A percentile compares a stretch with the other conserved stretches of the same genome.
Conservation (phyloP, 2,329 filamentous ascomycete species). For the Fusarium buxicola region DNA sequence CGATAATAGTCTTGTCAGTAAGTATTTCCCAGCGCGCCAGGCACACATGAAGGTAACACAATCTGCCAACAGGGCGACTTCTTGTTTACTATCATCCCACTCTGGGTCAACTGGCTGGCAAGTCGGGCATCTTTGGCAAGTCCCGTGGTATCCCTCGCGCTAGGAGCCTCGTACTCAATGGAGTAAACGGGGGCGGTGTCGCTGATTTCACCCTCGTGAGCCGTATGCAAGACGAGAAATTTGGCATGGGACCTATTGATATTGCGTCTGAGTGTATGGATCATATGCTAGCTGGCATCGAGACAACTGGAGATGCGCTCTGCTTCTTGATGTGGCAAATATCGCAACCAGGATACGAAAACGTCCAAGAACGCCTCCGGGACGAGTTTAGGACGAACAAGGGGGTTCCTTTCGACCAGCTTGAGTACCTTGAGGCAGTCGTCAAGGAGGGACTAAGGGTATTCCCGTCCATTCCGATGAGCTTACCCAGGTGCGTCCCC, state of each 20-base stretch:
- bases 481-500: constrained; percentile 24
- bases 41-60: not conserved
- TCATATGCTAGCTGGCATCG: constrained; percentile 35
- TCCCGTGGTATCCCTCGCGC: constrained; percentile 16
- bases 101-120: constrained; percentile 3
- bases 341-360: constrained; percentile 25
- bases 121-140: constrained; percentile 26
- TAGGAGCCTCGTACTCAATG: constrained; percentile 17
- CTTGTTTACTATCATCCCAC: constrained; percentile 21
- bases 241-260: constrained; percentile 7
- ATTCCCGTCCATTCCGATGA: constrained; percentile 30
- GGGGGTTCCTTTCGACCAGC: constrained; percentile 4
- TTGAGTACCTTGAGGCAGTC: constrained; percentile 29
- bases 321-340: constrained; percentile 39
- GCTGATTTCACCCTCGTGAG: constrained; percentile 31
- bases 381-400: constrained; percentile 11
- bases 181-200: not conserved
- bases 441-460: constrained; percentile 30
- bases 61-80: constrained; percentile 2
- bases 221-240: constrained; percentile 27
- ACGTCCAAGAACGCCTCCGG: constrained; percentile 2
- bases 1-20: constrained; percentile 27
- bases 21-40: accelerated
- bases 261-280: constrained; percentile 38
- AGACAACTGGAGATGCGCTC: constrained; percentile 36